Percentiles rank a stretch among this genome's conserved stretches.
Evolutionary conservation across 2,329 filamentous ascomycete species (phyloP).

Genomic region (Spiromastix sp.): DNA sequence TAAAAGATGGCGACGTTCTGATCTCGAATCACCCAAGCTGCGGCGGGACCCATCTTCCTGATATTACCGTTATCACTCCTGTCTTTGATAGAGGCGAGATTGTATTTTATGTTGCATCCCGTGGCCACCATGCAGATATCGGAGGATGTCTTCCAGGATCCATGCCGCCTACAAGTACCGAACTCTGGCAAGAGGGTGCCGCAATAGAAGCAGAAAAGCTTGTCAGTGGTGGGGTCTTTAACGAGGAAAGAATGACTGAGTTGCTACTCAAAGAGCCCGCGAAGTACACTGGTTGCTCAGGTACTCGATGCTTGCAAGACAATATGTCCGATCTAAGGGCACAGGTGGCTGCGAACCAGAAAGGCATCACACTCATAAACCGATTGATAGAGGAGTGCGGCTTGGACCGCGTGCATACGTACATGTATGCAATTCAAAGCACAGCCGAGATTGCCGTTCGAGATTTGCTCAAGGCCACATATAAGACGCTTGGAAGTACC

Average conservation of each 20-base stretch:
- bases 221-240: slow-evolving; percentile 65
- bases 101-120: slow-evolving; percentile 70
- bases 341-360: slow-evolving; percentile 77
- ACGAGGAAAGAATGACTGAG: slow-evolving; percentile 65
- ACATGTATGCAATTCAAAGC: slow-evolving; percentile 73
- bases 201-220: slow-evolving; percentile 46
- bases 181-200: slow-evolving; percentile 39
- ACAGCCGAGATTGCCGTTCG: slow-evolving; percentile 71
- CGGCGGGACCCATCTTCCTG: slow-evolving; percentile 71
- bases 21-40: slow-evolving; percentile 71
- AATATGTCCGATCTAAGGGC: slow-evolving; percentile 82
- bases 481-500: slow-evolving; percentile 57
- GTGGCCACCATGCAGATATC: slow-evolving; percentile 76
- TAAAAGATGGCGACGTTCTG: slow-evolving; percentile 66
- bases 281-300: slow-evolving; percentile 63
- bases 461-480: slow-evolving; percentile 61
- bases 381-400: slow-evolving; percentile 68
- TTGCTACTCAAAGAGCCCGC: slow-evolving; percentile 64
- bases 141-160: slow-evolving; percentile 72
- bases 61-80: slow-evolving; percentile 68
- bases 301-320: slow-evolving; percentile 68
- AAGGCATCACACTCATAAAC: slow-evolving; percentile 69
- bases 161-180: slow-evolving; percentile 56
- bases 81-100: slow-evolving; percentile 61
- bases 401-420: slow-evolving; percentile 66